Conservation (phyloP, 345 rosid genomes). For the rapeseed (Brassica napus) region Da-Ae NC_063447.1:62747501-62748000, state of each 20-base stretch:
- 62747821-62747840: slow-evolving; percentile 80
- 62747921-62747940: not conserved
- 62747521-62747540: slow-evolving; percentile 48
- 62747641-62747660: slow-evolving; percentile 61
- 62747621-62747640: slow-evolving; percentile 76
- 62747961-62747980: slow-evolving; percentile 60
- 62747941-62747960: slow-evolving; percentile 50
- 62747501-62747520: slow-evolving; percentile 4
- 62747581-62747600: too few relatives aligned
- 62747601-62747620: slow-evolving; percentile 38
- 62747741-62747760: not conserved
- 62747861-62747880: slow-evolving; percentile 57
- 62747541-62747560: not conserved
- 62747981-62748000: slow-evolving; percentile 84
- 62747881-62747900: not conserved
- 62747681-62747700: slow-evolving; percentile 51
- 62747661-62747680: slow-evolving; percentile 83
- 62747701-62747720: slow-evolving; percentile 71
- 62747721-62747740: slow-evolving; percentile 72
- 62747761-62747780: not conserved
- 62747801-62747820: slow-evolving; percentile 3
- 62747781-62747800: too few relatives aligned
- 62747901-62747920: not conserved
- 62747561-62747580: too few relatives aligned
- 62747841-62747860: slow-evolving; percentile 81